These are phyloP conservation scores for Haplosporangium gracile DNA, from an alignment of 192 early-diverging fungal species.

Conservation along the genomic window DNA sequence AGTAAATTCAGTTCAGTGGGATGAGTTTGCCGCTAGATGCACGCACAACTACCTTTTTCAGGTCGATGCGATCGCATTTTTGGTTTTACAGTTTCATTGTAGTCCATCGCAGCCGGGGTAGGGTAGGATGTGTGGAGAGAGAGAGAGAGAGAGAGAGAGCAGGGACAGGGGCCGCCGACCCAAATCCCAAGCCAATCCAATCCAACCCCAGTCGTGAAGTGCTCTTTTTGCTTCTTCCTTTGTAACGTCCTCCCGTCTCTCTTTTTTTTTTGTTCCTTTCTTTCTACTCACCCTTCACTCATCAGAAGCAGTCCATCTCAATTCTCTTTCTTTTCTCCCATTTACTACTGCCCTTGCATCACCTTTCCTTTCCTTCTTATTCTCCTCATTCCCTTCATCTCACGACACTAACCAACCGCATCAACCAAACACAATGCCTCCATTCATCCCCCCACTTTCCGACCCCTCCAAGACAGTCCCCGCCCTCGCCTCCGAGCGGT, in stretches of 20 bases:
- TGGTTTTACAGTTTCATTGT: background rate
- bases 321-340: background rate
- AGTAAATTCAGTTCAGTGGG: background rate
- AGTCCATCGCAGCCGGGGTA: background rate
- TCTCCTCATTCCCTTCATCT: background rate
- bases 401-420: background rate
- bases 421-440: slow-evolving; percentile 26
- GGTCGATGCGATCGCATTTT: background rate
- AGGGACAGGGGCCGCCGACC: background rate
- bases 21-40: too few species aligned
- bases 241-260: background rate
- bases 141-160: background rate
- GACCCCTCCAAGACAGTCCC: slow-evolving; percentile 40
- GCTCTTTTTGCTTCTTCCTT: background rate
- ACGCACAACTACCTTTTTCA: background rate
- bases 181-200: background rate
- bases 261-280: background rate
- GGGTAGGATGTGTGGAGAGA: background rate
- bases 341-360: too few species aligned
- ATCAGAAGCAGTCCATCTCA: background rate
- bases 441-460: slow-evolving; percentile 48
- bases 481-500: slow-evolving; percentile 72
- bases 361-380: too few species aligned
- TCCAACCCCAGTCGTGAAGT: background rate
- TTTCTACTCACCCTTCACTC: background rate